Evolutionary conservation across 768 basidiomycete genomes (phyloP), one percentile per base, ranked within the genome.

Genomic region (Rhodotorula sphaerocarpa): DNA sequence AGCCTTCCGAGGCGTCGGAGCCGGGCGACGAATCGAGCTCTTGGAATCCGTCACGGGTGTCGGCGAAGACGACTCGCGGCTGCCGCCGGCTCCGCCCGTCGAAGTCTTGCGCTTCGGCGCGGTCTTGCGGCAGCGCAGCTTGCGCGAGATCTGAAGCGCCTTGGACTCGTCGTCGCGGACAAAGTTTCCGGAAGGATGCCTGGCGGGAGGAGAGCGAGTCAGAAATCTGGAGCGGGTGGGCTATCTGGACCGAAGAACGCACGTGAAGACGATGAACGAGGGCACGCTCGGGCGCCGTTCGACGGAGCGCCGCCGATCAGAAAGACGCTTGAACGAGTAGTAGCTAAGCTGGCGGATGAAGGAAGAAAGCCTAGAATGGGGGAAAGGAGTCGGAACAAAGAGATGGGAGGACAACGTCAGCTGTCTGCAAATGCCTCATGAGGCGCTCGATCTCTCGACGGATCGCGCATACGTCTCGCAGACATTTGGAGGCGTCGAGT

Each of bases 281-380:
- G 51, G 47, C 14, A 50, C 41, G 2, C 50, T 47, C 2, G 46
- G 33, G 7, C 66, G 50, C 7, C 61, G 39, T 41, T 68, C 66
- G 1, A 57, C 57, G 1, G 62, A 63, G 3, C 66, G 55, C 12
- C 66, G 66, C 21, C 66, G 61, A 46, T 68, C 66, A 2, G 62
- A 60, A 6, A 68, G 66, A 15, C 66, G 66, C 14, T 58, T 55
- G 48, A 66, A 61, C n/a, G 57, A 54, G 54, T 65, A 65, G 55
- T 65, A 65, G 15, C 57, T 59, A 11, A 65, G 63, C 33, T 65
- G 63, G 1, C 63, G 58, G 9, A 39, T 39, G 36, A 39, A 39
- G 36, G 36, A 39, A 16, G 36, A 39, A 39, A 39, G 36, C 36
- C 36, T 39, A 16, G 10, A 9, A 39, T n/a, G 25, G 43, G 10